Base-by-base conservation (phyloP, 2,329 filamentous ascomycete genomes). In the Blastomyces parvus region DNA sequence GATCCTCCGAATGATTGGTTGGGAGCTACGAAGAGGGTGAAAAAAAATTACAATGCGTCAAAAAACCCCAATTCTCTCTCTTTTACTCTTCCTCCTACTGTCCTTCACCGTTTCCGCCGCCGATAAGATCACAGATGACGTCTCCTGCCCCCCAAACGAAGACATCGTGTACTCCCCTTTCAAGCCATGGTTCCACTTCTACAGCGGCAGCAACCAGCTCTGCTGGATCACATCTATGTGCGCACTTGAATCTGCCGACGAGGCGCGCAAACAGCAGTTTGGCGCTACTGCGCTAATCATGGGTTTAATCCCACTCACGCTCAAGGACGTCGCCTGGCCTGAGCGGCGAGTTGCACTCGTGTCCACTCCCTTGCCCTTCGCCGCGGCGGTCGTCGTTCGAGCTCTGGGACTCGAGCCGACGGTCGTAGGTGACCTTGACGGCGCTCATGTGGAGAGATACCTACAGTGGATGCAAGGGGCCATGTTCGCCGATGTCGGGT, bases 121-220 rank as follows among this genome's bases (percentile, higher is more conserved):
- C 11, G 14, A 56, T 19, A 59, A 56, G 38, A 38, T 57, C 30
- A 59, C 42, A 22, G 33, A 57, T 40, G 36, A 14, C 55, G 27
- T 2, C 14, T 22, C 8, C 22, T 74, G 75, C 0, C 74, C 88
- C 0, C 68, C 79, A 62, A n/a, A 13, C 33, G 55, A 57, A 57
- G 82, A 78, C 2, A 80, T 80, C 62, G 78, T 88, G 55, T 86
- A 88, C 70, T 65, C 64, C 14, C 64, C 64, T 3, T 65, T 65
- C 53, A 59, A 33, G 1, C 64, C 64, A 52, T 65, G 46, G 38
- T 65, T 61, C 36, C 5, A 50, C 9, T 65, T 65, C 53, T 57
- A 57, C 11, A 61, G 60, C 44, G 58, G 61, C 30, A 53, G 52
- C 59, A 55, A 40, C 36, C 53, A 57, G 42, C 40, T 60, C 30